Evolutionary conservation across 1,139 yeast species (phyloP).

Genomic region (Candida glucosophila): DNA sequence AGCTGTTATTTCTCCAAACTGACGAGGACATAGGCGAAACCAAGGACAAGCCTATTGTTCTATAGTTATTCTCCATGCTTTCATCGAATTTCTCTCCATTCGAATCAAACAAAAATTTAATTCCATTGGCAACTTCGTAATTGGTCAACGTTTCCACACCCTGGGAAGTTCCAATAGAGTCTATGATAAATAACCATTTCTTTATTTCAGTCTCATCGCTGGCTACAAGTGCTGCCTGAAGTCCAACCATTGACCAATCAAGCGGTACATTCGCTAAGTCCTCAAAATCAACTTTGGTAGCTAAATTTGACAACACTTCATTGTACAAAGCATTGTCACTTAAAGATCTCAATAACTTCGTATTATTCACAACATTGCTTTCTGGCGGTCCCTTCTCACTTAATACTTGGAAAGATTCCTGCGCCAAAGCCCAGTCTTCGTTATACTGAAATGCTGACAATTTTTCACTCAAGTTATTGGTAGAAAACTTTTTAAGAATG

Average conservation of each 20-base stretch:
- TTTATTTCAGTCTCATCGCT: constrained; percentile 46
- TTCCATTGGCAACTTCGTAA: constrained; percentile 57
- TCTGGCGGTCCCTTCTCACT: constrained; percentile 32
- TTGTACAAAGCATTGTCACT: constrained; percentile 36
- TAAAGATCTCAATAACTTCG: constrained; percentile 30
- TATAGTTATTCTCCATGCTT: constrained; percentile 44
- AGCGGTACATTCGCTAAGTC: constrained; percentile 21
- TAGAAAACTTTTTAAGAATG: constrained; percentile 63
- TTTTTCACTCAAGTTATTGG: constrained; percentile 61
- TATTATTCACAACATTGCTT: constrained; percentile 20
- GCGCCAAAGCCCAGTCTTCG: constrained; percentile 82
- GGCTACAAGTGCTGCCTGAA: constrained; percentile 64
- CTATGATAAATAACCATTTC: constrained; percentile 45
- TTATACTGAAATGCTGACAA: constrained; percentile 75
- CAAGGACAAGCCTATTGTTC: constrained; percentile 50
- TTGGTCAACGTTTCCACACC: constrained; percentile 54
- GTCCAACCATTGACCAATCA: constrained; percentile 60
- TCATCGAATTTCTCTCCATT: constrained; percentile 14
- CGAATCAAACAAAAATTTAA: constrained; percentile 31
- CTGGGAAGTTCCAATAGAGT: constrained; percentile 25
- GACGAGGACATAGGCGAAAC: constrained; percentile 58
- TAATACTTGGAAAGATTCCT: constrained; percentile 72
- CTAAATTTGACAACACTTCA: constrained; percentile 28
- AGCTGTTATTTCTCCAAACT: constrained; percentile 45
- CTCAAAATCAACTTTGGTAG: constrained; percentile 18